phyloP scores from a whole-genome alignment of 495 filamentous ascomycete genomes.

The Jackrogersella multiformis region DNA sequence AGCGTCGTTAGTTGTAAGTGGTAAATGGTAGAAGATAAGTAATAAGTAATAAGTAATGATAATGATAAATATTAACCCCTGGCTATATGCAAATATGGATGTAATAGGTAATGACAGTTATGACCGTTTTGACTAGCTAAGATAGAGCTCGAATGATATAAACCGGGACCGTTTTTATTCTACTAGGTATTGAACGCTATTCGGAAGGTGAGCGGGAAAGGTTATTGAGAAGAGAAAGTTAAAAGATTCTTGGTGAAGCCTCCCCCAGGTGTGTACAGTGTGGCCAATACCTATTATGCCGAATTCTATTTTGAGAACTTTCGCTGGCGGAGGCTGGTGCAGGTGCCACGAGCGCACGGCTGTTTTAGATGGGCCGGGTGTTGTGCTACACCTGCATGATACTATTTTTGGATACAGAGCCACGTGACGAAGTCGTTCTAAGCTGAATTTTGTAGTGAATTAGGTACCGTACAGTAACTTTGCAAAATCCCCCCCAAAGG shows the following conservation, averaged over 20 bases:
- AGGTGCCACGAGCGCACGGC: slow-evolving; percentile 36
- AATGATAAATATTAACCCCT: background rate
- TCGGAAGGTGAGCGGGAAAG: slow-evolving; percentile 16
- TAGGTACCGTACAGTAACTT: too few relatives aligned
- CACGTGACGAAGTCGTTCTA: slow-evolving; percentile 27
- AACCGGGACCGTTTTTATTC: background rate
- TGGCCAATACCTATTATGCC: slow-evolving; percentile 39
- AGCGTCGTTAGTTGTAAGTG: background rate
- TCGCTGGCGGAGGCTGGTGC: slow-evolving; percentile 36
- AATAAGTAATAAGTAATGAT: too few relatives aligned
- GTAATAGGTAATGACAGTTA: background rate
- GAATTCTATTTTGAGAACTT: slow-evolving; percentile 42
- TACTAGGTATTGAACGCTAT: background rate
- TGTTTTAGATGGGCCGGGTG: slow-evolving; percentile 42
- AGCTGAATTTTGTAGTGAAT: background rate
- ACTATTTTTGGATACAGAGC: slow-evolving; percentile 25
- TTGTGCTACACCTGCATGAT: slow-evolving; percentile 17
- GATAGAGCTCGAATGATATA: slow-evolving; percentile 3
- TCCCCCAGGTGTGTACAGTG: too few relatives aligned
- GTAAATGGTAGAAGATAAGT: too few relatives aligned
- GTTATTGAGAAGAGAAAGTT: slow-evolving; percentile 13
- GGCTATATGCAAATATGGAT: background rate
- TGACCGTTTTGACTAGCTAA: background rate
- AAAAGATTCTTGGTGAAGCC: slow-evolving; percentile 25
- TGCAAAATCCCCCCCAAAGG: too few relatives aligned